phyloP scores from a whole-genome alignment of 352 stramenopile species.

The Phytophthora ramorum region DNA sequence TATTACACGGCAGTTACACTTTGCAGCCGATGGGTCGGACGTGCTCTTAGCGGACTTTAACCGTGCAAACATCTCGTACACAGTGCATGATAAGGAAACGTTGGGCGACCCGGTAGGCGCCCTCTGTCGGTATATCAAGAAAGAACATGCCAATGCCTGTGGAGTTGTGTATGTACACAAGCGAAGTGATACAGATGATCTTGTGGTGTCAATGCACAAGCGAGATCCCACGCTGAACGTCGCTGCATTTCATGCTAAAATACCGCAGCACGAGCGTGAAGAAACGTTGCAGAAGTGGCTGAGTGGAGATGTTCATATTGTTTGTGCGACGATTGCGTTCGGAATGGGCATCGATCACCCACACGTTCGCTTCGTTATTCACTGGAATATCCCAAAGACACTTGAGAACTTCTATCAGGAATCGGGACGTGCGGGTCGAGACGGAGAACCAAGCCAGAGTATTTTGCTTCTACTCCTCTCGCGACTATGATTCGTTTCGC shows the following conservation, averaged over 20 bases:
- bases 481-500: constrained; percentile 57
- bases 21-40: constrained; percentile 38
- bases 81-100: constrained; percentile 54
- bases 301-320: constrained; percentile 60
- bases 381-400: constrained; percentile 88
- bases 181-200: constrained; percentile 55
- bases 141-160: constrained; percentile 37
- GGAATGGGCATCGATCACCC: constrained; percentile 94
- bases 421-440: constrained; percentile 93
- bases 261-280: constrained; percentile 46
- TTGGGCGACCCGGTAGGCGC: constrained; percentile 51
- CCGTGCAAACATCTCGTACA: constrained; percentile 65
- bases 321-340: constrained; percentile 94
- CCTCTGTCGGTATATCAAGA: constrained; percentile 50
- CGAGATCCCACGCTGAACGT: constrained; percentile 34
- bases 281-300: constrained; percentile 58
- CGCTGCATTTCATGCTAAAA: constrained; percentile 64
- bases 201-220: constrained; percentile 43
- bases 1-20: constrained; percentile 53
- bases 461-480: constrained; percentile 80
- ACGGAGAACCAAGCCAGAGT: constrained; percentile 89
- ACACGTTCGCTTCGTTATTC: constrained; percentile 90
- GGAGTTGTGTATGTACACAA: constrained; percentile 69
- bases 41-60: constrained; percentile 67
- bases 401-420: constrained; percentile 98